Base-by-base conservation (phyloP, 176 grass and related monocot genomes). In the Secale cereale region DNA sequence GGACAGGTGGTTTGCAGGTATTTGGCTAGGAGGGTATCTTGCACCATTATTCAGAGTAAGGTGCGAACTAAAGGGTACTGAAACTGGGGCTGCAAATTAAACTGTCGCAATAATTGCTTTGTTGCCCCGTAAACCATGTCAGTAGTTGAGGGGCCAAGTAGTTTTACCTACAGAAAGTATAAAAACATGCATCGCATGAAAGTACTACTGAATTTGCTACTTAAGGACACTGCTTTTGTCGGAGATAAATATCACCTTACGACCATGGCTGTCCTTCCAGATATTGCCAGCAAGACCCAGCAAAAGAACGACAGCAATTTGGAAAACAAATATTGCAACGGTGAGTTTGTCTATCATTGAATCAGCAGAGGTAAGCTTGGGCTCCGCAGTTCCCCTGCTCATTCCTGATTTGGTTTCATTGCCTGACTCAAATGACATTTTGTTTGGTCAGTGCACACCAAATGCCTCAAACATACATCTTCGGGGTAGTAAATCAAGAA, bases 391-490 rank as follows among this genome's bases (percentile, higher is more conserved):
- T 85, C 92, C 95, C 74, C 89, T 87, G 67, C 92, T 98, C 93
- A 98, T 98, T 75, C 95, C 95, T 46, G 86, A 93, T 80, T 95
- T 98, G 19, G 95, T 95, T 91, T 93, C 91, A 81, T 98, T 95
- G 70, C 95, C 95, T 98, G 76, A 48, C 37, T 84, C 75, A 31
- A 87, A 78, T 74, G 64, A 50, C 41, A 60, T 9, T 85, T 63
- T 89, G 15, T 46, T 22, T 82, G 35, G 8, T 88, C 43, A 65
- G 43, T 61, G 72, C 20, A 77, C 28, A 56, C 63, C 16, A 86
- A 52, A 62, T 71, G 78, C 29, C 28, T 70, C 31, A 48, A 22
- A 59, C 36, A 75, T 83, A 17, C 32, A 61, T 85, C 56, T 76
- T 66, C 2, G 11, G 37, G 36, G 17, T 59, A 83, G 68, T 37